Percentiles rank a stretch among this genome's conserved stretches.
phyloP scores from a whole-genome alignment of 768 basidiomycete genomes.

The Tylopilus rubrobrunneus region DNA sequence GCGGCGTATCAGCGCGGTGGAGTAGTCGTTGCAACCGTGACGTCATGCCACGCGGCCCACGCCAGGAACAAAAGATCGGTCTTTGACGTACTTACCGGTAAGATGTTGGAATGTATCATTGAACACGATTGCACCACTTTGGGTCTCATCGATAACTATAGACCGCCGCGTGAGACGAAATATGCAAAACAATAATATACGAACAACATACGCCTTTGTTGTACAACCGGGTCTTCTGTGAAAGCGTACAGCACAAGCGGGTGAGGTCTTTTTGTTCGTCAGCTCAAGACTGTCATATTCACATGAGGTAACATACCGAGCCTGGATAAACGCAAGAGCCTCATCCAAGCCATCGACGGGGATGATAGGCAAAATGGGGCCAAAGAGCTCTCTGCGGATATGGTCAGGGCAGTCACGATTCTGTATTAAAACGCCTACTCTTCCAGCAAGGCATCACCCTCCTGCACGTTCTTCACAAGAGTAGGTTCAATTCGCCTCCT shows the following conservation, averaged over 20 bases:
- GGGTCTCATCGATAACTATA: constrained; percentile 52
- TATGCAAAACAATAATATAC: neutral
- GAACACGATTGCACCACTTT: constrained; percentile 52
- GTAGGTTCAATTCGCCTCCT: constrained; percentile 55
- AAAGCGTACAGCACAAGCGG: constrained; percentile 67
- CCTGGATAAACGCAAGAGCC: constrained; percentile 52
- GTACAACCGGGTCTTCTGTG: constrained; percentile 42
- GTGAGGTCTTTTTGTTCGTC: constrained; percentile 38
- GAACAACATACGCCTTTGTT: constrained; percentile 34
- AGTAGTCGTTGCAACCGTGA: constrained; percentile 10
- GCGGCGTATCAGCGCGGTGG: constrained; percentile 5
- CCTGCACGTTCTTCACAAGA: constrained; percentile 50
- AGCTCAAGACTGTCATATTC: neutral
- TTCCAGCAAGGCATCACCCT: constrained; percentile 56
- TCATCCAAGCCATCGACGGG: constrained; percentile 52
- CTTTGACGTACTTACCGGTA: constrained; percentile 35
- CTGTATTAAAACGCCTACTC: constrained; percentile 36
- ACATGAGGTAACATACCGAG: constrained; percentile 35
- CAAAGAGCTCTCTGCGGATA: constrained; percentile 61
- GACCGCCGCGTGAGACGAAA: neutral
- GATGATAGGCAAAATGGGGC: constrained; percentile 64
- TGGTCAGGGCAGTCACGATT: neutral
- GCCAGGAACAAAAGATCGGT: neutral
- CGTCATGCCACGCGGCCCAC: neutral
- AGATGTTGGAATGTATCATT: constrained; percentile 62